phyloP scores from a whole-genome alignment of 2,329 filamentous ascomycete genomes.

The Pestalotiopsis sp. region DNA sequence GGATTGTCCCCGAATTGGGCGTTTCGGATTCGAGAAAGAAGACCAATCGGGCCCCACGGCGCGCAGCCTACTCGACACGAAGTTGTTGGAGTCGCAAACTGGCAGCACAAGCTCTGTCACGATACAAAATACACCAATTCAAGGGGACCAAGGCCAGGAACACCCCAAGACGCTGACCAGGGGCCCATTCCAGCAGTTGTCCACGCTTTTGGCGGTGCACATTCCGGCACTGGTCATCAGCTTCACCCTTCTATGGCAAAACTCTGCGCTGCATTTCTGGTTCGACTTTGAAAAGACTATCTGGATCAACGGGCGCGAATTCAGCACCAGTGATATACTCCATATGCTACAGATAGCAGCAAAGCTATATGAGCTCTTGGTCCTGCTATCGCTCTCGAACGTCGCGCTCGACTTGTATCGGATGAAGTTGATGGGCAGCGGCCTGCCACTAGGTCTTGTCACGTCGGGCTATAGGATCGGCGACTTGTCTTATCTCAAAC shows the following conservation, averaged over 20 bases:
- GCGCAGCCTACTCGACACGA: too few relatives aligned
- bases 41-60: too few relatives aligned
- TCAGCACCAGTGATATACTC: not conserved
- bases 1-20: too few relatives aligned
- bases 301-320: not conserved
- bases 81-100: not conserved
- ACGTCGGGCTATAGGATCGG: not conserved
- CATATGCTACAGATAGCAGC: not conserved
- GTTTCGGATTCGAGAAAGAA: too few relatives aligned
- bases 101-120: not conserved
- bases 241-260: not conserved
- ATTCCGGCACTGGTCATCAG: not conserved
- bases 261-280: not conserved
- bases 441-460: not conserved
- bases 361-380: not conserved
- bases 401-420: not conserved
- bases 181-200: not conserved
- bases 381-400: not conserved
- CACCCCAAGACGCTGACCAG: not conserved
- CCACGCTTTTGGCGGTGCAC: not conserved
- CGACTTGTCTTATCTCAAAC: not conserved
- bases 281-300: not conserved
- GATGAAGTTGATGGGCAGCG: not conserved
- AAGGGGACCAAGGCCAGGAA: not conserved
- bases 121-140: not conserved